phyloP scores from a whole-genome alignment of 2,329 filamentous ascomycete species.

The Calycina herbarum region DNA sequence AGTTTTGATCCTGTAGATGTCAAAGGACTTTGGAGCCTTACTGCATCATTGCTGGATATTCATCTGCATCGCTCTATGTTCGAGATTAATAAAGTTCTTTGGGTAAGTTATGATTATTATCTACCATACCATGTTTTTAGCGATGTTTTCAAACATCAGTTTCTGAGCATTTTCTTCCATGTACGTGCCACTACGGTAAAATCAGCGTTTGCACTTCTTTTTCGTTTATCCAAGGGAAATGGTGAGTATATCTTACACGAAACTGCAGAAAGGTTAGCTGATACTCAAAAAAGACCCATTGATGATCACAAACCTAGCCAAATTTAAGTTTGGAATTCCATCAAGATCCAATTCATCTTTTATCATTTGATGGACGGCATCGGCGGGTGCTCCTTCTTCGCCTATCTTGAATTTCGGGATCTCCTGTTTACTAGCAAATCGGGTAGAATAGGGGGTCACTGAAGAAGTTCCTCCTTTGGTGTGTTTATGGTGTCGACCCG shows the following conservation, averaged over 20 bases:
- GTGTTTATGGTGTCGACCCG: conserved; percentile 39
- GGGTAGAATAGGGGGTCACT: conserved; percentile 57
- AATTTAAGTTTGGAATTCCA: conserved; percentile 65
- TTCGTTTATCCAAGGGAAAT: background rate
- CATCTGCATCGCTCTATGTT: conserved; percentile 55
- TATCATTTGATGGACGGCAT: conserved; percentile 65
- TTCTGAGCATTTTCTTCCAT: conserved; percentile 66
- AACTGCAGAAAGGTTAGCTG: conserved; percentile 8
- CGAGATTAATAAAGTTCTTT: background rate
- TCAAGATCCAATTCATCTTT: conserved; percentile 64
- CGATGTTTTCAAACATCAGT: conserved; percentile 66
- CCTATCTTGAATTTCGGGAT: conserved; percentile 62
- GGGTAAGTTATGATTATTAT: background rate
- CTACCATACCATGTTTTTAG: conserved; percentile 58
- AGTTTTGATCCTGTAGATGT: background rate
- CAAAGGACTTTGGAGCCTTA: background rate
- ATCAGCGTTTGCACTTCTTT: conserved; percentile 12
- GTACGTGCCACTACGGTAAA: conserved; percentile 56
- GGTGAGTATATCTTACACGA: conserved; percentile 8
- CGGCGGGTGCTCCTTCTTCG: conserved; percentile 56
- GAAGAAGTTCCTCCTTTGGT: conserved; percentile 48
- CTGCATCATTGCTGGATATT: conserved; percentile 58
- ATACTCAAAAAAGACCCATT: background rate
- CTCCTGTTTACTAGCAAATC: conserved; percentile 54
- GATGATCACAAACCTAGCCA: conserved; percentile 49